These are phyloP conservation scores for Claviceps sp. DNA, from an alignment of 2,329 filamentous ascomycete species.

Conservation along the genomic window DNA sequence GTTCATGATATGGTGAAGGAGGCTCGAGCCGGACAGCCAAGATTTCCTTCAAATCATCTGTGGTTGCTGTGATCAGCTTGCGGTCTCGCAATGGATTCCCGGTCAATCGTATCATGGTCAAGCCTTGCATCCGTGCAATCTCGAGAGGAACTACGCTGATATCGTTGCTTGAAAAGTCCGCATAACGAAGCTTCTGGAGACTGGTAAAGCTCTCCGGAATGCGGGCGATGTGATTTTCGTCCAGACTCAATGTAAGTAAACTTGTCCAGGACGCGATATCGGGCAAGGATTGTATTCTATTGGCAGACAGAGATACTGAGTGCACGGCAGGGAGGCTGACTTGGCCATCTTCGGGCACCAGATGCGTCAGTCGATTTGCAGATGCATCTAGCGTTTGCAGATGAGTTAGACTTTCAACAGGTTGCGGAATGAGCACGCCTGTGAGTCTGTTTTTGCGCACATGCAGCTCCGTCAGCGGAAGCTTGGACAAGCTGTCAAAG, in stretches of 20 bases:
- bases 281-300: slow-evolving; percentile 62
- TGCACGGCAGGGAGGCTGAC: slow-evolving; percentile 60
- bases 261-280: slow-evolving; percentile 60
- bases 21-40: slow-evolving; percentile 55
- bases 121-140: slow-evolving; percentile 64
- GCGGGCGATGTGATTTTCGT: slow-evolving; percentile 65
- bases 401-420: slow-evolving; percentile 42
- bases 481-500: slow-evolving; percentile 50
- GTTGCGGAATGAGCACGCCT: slow-evolving; percentile 55
- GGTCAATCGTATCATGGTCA: slow-evolving; percentile 62
- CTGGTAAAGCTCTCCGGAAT: slow-evolving; percentile 65
- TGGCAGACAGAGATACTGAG: slow-evolving; percentile 65
- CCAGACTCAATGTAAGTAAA: slow-evolving; percentile 59
- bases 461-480: slow-evolving; percentile 61
- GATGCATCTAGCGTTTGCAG: slow-evolving; percentile 69
- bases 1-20: slow-evolving; percentile 27
- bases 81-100: slow-evolving; percentile 88
- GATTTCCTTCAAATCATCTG: slow-evolving; percentile 67
- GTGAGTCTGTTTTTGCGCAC: slow-evolving; percentile 67
- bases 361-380: slow-evolving; percentile 54
- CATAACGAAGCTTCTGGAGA: slow-evolving; percentile 56
- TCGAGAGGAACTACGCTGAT: slow-evolving; percentile 62
- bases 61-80: slow-evolving; percentile 68
- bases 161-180: slow-evolving; percentile 77
- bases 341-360: slow-evolving; percentile 28